Evolutionary conservation across 371 early-diverging fungal genomes (phyloP).

Genomic region (Mortierella sp.): DNA sequence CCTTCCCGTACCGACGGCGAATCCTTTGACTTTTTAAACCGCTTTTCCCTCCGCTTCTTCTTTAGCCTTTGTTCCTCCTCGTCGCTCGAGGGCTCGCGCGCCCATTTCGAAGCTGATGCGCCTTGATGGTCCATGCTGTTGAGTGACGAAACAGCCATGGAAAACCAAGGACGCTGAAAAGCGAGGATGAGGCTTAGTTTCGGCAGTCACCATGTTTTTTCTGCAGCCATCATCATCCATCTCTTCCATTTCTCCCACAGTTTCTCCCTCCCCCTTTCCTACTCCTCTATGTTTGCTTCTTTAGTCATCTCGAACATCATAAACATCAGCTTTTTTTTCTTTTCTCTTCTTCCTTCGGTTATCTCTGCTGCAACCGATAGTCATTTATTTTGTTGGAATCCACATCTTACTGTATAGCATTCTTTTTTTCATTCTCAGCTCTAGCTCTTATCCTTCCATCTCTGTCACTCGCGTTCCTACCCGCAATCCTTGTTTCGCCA

Average conservation of each 20-base stretch:
- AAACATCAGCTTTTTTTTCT: too few species aligned
- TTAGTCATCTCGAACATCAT: too few species aligned
- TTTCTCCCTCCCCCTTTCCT: neutral
- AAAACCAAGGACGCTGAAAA: too few species aligned
- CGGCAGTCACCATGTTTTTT: neutral
- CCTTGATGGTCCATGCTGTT: slow-evolving; percentile 42
- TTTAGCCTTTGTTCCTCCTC: slow-evolving; percentile 34
- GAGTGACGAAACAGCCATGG: too few species aligned
- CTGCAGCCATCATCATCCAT: neutral
- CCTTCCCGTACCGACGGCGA: slow-evolving; percentile 34
- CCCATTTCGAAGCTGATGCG: slow-evolving; percentile 48
- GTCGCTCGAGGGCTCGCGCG: slow-evolving; percentile 42
- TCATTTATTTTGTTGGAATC: too few species aligned
- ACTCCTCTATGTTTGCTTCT: too few species aligned
- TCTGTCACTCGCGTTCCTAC: neutral
- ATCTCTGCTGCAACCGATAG: too few species aligned
- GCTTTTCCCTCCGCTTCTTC: slow-evolving; percentile 29
- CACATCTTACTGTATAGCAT: neutral
- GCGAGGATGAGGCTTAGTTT: slow-evolving; percentile 9
- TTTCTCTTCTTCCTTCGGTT: too few species aligned
- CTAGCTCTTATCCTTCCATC: too few species aligned
- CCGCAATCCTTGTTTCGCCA: too few species aligned
- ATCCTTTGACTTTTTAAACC: slow-evolving; percentile 42
- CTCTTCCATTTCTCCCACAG: neutral
- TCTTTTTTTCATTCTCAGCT: slow-evolving; percentile 6